Conservation (phyloP, 768 basidiomycete species). For the Botryobasidium botryosum region DNA sequence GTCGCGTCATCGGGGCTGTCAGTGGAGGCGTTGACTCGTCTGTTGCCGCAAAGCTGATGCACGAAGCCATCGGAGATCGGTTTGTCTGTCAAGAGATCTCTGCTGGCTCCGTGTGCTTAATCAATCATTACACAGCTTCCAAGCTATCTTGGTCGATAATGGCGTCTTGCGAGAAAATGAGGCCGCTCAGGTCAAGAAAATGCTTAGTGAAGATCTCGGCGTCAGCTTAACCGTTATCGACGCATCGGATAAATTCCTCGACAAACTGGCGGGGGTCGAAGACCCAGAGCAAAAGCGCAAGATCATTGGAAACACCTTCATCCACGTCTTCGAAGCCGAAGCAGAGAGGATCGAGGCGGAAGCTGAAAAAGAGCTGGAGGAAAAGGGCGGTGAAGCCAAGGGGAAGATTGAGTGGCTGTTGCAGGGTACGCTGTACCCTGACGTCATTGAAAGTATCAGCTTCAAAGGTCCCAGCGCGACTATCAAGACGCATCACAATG, state of each 20-base stretch:
- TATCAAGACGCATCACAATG: constrained; percentile 99
- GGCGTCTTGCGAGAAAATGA: constrained; percentile 90
- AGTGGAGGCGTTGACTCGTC: constrained; percentile 96
- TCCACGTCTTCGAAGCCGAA: constrained; percentile 92
- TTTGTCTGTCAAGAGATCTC: constrained; percentile 18
- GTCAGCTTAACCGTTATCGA: constrained; percentile 94
- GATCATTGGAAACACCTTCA: constrained; percentile 98
- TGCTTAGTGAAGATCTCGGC: constrained; percentile 85
- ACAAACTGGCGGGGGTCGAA: constrained; percentile 73
- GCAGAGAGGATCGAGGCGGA: constrained; percentile 73
- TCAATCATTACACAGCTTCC: constrained; percentile 47
- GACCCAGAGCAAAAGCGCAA: constrained; percentile 96
- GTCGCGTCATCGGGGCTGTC: constrained; percentile 95
- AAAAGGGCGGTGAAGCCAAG: constrained; percentile 48
- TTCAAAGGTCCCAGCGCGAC: constrained; percentile 99
- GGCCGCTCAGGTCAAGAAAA: constrained; percentile 75
- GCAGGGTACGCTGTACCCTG: constrained; percentile 95
- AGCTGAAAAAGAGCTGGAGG: constrained; percentile 56
- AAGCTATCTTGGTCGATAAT: constrained; percentile 99
- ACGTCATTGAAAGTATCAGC: constrained; percentile 97
- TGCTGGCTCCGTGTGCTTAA: background rate
- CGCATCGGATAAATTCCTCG: constrained; percentile 85
- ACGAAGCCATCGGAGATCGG: constrained; percentile 97
- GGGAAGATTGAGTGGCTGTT: constrained; percentile 93
- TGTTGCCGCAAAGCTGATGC: constrained; percentile 98